A percentile compares a stretch with the other conserved stretches of the same genome.
phyloP scores from a whole-genome alignment of 2,329 filamentous ascomycete genomes.

The Stemphylium vesicarium region DNA sequence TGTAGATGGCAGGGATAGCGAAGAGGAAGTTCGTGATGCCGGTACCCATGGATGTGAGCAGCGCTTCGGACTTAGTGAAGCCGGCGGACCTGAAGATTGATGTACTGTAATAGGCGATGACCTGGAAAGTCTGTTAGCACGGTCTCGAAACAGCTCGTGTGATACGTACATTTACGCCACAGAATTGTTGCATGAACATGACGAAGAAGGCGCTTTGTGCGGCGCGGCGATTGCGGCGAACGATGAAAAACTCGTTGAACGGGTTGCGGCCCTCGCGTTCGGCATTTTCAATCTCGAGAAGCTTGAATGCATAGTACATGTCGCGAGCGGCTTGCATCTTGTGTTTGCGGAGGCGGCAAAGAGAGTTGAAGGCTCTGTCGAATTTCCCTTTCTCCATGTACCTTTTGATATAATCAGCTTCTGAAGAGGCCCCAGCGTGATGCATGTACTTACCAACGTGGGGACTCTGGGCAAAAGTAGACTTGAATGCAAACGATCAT shows the following conservation, averaged over 20 bases:
- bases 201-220: conserved; percentile 43
- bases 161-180: conserved; percentile 29
- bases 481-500: conserved; percentile 40
- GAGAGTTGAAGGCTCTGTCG: conserved; percentile 39
- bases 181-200: conserved; percentile 49
- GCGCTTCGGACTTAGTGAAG: conserved; percentile 45
- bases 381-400: conserved; percentile 46
- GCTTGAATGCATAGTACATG: conserved; percentile 57
- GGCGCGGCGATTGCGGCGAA: conserved; percentile 44
- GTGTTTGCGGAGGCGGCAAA: conserved; percentile 61
- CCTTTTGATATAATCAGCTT: conserved; percentile 16
- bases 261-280: conserved; percentile 42
- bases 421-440: neutral
- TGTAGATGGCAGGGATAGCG: conserved; percentile 53
- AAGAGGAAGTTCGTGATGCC: conserved; percentile 55
- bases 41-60: conserved; percentile 52
- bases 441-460: conserved; percentile 30
- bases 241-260: conserved; percentile 43
- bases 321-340: conserved; percentile 63
- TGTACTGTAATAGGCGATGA: conserved; percentile 38
- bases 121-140: neutral
- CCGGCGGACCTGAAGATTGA: conserved; percentile 44
- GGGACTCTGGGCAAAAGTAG: conserved; percentile 41
- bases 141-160: fast-evolving
- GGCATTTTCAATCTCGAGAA: conserved; percentile 46